Evolutionary conservation across 148 eudicot species (phyloP), one percentile per base, ranked within the genome.

Genomic region (Nepenthes mirabilis): DNA sequence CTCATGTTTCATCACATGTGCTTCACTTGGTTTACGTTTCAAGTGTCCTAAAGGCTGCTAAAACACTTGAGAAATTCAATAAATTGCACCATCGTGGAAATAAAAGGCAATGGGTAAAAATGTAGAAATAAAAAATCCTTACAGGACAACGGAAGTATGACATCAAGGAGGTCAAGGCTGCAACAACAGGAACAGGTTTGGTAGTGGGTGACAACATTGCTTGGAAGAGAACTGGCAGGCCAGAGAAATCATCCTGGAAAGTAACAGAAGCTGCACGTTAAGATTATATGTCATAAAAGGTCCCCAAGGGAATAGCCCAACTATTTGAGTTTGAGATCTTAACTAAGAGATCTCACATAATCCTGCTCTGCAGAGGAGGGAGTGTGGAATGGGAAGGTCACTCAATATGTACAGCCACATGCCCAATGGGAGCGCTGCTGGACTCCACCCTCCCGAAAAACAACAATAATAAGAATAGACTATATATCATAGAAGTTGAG

Each of bases 141-240:
- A 93, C 99, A 76, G 87, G 87, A 72, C 68, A 63, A 23, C 83
- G 95, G 58, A 66, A 79, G 78, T 62, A 94, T 34, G 97, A 84
- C 58, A 81, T 68, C 72, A 86, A 72, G n/a, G 99, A 94, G 36
- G 78, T 68, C 76, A 87, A 71, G n/a, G 97, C 91, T 52, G 75
- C 70, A 70, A 73, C 70, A 68, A 83, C 80, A 51, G 97, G 79
- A 64, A 89, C 65, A 14, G 97, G 99, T 68, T 82, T 94, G 43
- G 80, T 78, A 55, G 72, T 61, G 37, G 80, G 69, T 70, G 97
- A 89, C 67, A 89, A 56, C 64, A 94, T 61, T 52, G 84, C 86
- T 67, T 94, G 95, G 58, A 72, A 72, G 59, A 94, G 78, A 36
- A 80, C 78, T 56, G 88, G 74, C 64, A 74, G 60, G 65, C 76